Evolutionary conservation across 1,284 basidiomycete species (phyloP).

Genomic region (Schizophyllum amplum): DNA sequence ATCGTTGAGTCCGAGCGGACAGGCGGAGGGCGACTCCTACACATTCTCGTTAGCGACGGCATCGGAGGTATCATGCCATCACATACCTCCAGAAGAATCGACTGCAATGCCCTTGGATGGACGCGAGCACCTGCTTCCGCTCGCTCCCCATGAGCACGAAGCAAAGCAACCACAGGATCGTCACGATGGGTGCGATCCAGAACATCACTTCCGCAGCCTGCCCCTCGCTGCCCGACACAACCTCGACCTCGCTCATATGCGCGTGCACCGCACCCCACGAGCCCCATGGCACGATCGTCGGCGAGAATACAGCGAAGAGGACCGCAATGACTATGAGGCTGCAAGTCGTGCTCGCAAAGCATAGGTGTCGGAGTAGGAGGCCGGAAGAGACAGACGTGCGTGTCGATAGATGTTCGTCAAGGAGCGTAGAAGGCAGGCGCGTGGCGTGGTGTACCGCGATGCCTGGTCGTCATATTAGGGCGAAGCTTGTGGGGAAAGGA

Average conservation of each 20-base stretch:
- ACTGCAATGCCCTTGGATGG: conserved; percentile 7
- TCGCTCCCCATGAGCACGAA: conserved; percentile 32
- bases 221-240: conserved; percentile 22
- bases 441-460: conserved; percentile 26
- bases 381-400: conserved; percentile 27
- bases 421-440: conserved; percentile 19
- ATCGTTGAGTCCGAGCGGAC: conserved; percentile 4
- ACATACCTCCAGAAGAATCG: neutral
- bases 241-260: conserved; percentile 22
- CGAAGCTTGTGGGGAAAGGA: neutral
- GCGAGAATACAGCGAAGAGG: conserved; percentile 25
- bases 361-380: conserved; percentile 32
- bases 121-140: conserved; percentile 27
- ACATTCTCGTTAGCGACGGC: neutral
- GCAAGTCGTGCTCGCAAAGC: conserved; percentile 14
- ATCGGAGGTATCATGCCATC: no score
- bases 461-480: conserved; percentile 13
- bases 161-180: conserved; percentile 29
- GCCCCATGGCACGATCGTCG: conserved; percentile 21
- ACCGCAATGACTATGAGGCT: conserved; percentile 26
- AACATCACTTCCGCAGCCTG: conserved; percentile 22
- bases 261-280: conserved; percentile 27
- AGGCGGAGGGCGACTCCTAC: neutral
- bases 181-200: conserved; percentile 31
- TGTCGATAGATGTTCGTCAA: conserved; percentile 23